These are phyloP conservation scores for Cordyceps pruinosa DNA, from an alignment of 2,329 filamentous ascomycete species.

Conservation along the genomic window DNA sequence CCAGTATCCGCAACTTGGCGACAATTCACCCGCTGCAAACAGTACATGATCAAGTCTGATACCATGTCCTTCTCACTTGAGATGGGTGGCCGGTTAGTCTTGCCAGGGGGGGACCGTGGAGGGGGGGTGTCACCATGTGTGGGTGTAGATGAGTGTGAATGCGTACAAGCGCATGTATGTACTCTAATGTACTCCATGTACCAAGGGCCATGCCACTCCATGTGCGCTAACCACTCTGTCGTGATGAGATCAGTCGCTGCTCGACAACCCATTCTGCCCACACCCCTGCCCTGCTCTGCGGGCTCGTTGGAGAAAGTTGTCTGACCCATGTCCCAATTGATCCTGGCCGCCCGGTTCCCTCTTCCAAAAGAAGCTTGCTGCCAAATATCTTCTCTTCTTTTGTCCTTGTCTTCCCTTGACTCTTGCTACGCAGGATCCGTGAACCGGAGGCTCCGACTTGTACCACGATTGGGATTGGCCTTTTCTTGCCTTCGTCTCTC, in stretches of 20 bases:
- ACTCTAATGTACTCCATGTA: conserved; percentile 8
- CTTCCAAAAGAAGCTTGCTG: conserved; percentile 12
- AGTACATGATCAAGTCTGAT: conserved; percentile 3
- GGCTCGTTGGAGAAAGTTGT: conserved; percentile 12
- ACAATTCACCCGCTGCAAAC: background rate
- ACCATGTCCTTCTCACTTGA: conserved; percentile 3
- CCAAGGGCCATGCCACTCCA: too few species aligned
- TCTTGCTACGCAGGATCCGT: background rate
- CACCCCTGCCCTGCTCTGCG: background rate
- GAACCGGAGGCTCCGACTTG: background rate
- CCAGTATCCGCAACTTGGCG: conserved; percentile 1
- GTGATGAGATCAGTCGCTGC: conserved; percentile 12
- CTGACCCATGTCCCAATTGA: conserved; percentile 10
- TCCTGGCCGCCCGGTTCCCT: conserved; percentile 8
- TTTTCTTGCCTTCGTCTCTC: background rate
- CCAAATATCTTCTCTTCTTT: conserved; percentile 5
- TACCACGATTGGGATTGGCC: background rate
- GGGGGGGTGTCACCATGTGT: conserved; percentile 1
- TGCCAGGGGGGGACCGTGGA: background rate
- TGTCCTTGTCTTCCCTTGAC: conserved; percentile 1
- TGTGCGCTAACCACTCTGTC: conserved; percentile 10
- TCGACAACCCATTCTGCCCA: conserved; percentile 6
- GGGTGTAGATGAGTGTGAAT: background rate
- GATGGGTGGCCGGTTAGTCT: conserved; percentile 6
- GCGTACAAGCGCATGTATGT: background rate